Evolutionary conservation across 2,329 filamentous ascomycete species (phyloP).

Genomic region (Aspergillus sp.): DNA sequence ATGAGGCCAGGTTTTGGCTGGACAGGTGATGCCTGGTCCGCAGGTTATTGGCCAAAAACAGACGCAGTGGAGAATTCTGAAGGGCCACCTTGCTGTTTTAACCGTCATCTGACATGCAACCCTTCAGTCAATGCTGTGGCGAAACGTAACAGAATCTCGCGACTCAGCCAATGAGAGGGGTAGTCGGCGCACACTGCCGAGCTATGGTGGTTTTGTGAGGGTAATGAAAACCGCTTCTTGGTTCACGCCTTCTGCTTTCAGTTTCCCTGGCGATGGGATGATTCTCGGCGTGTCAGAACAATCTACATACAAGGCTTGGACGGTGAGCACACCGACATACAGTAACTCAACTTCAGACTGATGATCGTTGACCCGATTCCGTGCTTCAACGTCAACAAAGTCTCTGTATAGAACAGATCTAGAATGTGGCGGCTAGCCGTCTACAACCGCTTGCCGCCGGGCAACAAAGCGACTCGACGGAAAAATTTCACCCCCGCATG

Average conservation of each 20-base stretch:
- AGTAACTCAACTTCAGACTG: too few species aligned
- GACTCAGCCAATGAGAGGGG: conserved; percentile 27
- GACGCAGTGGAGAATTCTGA: background rate
- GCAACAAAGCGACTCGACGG: conserved; percentile 1
- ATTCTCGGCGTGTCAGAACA: background rate
- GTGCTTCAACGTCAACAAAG: too few species aligned
- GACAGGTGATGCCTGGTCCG: background rate
- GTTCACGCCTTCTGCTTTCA: conserved; percentile 16
- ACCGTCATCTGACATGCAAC: conserved; percentile 34
- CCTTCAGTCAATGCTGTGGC: conserved; percentile 19
- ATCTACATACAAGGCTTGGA: background rate
- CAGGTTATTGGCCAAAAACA: conserved; percentile 4
- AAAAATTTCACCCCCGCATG: conserved; percentile 12
- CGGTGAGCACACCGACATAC: background rate
- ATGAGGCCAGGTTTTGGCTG: background rate
- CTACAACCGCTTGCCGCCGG: conserved; percentile 1
- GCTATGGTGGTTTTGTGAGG: conserved; percentile 27
- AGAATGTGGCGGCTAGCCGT: conserved; percentile 2
- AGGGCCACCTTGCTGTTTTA: background rate
- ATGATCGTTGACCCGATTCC: too few species aligned
- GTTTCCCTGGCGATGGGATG: background rate
- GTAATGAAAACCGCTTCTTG: conserved; percentile 25
- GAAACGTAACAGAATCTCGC: conserved; percentile 41
- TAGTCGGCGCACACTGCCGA: conserved; percentile 2
- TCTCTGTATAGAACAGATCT: background rate